Evolutionary conservation across 1,284 basidiomycete genomes (phyloP).

Genomic region (Pseudozyma sp.): DNA sequence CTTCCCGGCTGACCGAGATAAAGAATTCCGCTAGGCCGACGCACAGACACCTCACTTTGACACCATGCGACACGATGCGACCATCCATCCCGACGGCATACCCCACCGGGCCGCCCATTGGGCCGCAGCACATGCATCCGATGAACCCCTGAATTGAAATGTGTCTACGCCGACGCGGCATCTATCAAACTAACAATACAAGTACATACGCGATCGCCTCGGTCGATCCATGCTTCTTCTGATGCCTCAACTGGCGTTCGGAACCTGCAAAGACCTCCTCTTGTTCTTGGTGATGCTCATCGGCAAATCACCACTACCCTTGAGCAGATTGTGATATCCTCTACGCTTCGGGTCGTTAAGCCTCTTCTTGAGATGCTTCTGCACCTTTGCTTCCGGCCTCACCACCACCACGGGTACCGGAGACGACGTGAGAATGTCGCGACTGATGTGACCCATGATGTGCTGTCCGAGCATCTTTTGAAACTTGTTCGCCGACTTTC

Average conservation of each 20-base stretch:
- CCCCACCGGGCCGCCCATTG: too few relatives aligned
- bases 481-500: conserved; percentile 69
- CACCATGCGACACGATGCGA: too few relatives aligned
- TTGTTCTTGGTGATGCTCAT: conserved; percentile 58
- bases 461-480: conserved; percentile 66
- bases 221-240: too few relatives aligned
- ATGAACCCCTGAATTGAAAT: too few relatives aligned
- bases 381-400: conserved; percentile 65
- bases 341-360: conserved; percentile 64
- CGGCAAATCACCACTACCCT: conserved; percentile 50
- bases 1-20: neutral
- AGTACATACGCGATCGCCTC: too few relatives aligned
- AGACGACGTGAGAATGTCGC: conserved; percentile 62
- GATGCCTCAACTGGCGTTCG: too few relatives aligned
- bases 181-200: too few relatives aligned
- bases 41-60: too few relatives aligned
- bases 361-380: conserved; percentile 66
- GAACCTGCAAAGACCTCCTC: too few relatives aligned
- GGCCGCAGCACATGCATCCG: too few relatives aligned
- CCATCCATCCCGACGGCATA: too few relatives aligned
- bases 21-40: neutral
- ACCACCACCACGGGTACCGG: conserved; percentile 69
- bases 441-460: conserved; percentile 61
- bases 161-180: too few relatives aligned
- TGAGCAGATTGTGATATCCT: conserved; percentile 63